Base-by-base conservation (phyloP, 768 basidiomycete species). In the Lentinula boryana region DNA sequence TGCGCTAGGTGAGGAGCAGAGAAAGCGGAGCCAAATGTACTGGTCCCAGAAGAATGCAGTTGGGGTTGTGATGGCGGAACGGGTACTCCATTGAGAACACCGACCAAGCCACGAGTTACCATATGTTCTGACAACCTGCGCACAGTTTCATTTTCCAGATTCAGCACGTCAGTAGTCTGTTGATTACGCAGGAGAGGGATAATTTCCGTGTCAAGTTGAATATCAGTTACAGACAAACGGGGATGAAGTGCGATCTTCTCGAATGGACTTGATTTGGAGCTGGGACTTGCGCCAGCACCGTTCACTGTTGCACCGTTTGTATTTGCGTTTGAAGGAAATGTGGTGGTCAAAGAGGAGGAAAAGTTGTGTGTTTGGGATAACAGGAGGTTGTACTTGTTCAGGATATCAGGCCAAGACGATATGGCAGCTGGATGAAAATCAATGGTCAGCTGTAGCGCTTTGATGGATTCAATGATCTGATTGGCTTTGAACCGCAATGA, bases 321-420 rank as follows among this genome's bases (percentile, higher is more conserved):
- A 58, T 9, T 13, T 41, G 23, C 54, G 36, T 43, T 62, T 41
- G 68, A 62, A 1, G 70, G 74, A 40, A 76, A 63, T 52, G 76
- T 71, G 60, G 77, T 72, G 16, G 81, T 74, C 44, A 91, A 80
- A 0, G 85, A 82, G 56, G 79, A 84, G 48, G 86, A 87, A 66
- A 94, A 85, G 65, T 80, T 88, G 68, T 90, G 89, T 0, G 89
- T 90, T 67, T 93, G 92, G 0, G 89, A 90, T 59, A 93, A 81
- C 31, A 94, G 80, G 63, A 91, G 80, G 65, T 87, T 92, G 81
- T 93, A 93, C 76, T 92, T 93, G 13, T 87, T 85, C 58, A 93
- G 79, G 58, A 94, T 84, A 67, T 93, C 91, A 2, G 91, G 92
- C 92, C 92, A 93, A 7, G 88, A 73, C 2, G 87, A 85, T 85